Evolutionary conservation across 495 filamentous ascomycete species (phyloP).

Genomic region (Cercophora sp.): DNA sequence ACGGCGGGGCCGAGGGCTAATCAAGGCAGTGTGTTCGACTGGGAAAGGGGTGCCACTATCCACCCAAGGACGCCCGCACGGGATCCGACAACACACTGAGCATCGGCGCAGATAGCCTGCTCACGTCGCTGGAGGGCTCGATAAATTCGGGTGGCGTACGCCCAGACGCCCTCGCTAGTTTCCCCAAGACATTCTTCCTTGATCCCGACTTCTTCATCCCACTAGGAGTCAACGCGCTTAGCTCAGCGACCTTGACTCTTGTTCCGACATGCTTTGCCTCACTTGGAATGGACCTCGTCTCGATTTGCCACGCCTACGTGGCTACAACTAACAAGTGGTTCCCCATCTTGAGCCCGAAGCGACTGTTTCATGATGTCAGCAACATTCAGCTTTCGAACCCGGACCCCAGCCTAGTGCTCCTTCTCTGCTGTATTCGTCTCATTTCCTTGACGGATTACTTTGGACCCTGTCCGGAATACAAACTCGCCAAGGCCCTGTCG

Average conservation of each 20-base stretch:
- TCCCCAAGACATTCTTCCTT: constrained; percentile 7
- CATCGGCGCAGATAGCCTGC: too few relatives aligned
- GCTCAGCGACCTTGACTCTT: not conserved
- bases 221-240: not conserved
- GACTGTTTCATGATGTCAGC: not conserved
- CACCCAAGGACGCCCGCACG: not conserved
- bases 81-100: not conserved
- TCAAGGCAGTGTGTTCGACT: constrained; percentile 9
- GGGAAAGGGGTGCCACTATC: constrained; percentile 2
- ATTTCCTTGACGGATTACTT: not conserved
- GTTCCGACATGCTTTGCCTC: not conserved
- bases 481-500: not conserved
- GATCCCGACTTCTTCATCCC: constrained; percentile 8
- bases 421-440: not conserved
- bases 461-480: not conserved
- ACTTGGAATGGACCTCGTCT: not conserved
- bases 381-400: not conserved
- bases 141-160: too few relatives aligned
- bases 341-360: constrained; percentile 6
- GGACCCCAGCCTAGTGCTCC: not conserved
- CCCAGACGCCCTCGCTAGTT: not conserved
- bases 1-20: too few relatives aligned
- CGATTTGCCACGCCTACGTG: constrained; percentile 2
- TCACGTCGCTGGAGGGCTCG: too few relatives aligned
- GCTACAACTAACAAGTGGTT: constrained; percentile 2